A percentile compares a stretch with the other conserved stretches of the same genome.
Conservation (phyloP, 208 protist species). For the Acanthamoeba lugdunensis region DNA sequence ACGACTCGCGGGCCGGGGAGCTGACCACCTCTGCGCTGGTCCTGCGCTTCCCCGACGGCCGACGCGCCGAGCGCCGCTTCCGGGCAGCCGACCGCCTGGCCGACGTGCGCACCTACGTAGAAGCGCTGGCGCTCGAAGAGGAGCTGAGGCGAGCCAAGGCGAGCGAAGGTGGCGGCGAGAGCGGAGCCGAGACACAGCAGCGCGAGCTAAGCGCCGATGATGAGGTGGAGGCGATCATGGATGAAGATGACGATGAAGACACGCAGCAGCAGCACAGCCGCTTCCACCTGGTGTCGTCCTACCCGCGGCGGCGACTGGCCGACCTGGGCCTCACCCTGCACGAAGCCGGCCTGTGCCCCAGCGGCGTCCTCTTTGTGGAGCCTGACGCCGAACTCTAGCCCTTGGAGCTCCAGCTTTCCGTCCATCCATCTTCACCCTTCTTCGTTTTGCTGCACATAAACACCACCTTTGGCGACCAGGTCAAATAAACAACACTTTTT, state of each 20-base stretch:
- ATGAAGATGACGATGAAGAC: background rate
- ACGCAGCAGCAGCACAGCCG: background rate
- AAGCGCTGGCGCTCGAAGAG: background rate
- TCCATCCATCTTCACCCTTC: no score
- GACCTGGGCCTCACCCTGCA: background rate
- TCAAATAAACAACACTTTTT: no score
- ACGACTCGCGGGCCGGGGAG: background rate
- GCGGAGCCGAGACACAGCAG: background rate
- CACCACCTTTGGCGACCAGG: no score
- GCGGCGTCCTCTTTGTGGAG: constrained; percentile 9
- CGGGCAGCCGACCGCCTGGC: background rate
- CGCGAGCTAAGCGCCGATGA: background rate
- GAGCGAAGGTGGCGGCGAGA: background rate
- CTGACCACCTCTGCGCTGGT: background rate
- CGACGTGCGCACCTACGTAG: background rate
- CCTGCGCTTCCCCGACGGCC: constrained; percentile 18
- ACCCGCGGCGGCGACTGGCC: background rate
- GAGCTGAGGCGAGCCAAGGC: background rate
- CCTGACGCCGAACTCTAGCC: background rate
- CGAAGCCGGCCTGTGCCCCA: constrained; percentile 36
- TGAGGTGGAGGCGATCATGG: background rate
- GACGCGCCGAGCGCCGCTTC: constrained; percentile 5
- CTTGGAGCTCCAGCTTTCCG: background rate
- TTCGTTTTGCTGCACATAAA: no score
- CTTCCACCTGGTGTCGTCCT: constrained; percentile 25